Evolutionary conservation across 257 asterid genomes (phyloP).

Genomic region (Nyctanthes arbortristis): DNA sequence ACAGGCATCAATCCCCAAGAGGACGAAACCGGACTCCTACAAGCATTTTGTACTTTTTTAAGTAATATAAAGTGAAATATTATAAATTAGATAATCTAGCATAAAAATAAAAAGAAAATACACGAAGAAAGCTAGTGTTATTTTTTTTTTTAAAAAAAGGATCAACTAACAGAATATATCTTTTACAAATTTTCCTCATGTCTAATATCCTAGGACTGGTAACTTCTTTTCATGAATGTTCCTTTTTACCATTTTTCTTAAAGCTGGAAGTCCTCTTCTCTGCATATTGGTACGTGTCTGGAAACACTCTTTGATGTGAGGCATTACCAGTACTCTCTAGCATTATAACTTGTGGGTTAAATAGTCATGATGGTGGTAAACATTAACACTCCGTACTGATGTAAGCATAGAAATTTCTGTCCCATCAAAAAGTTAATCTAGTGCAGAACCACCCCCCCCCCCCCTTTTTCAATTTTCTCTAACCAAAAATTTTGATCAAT

Average conservation of each 20-base stretch:
- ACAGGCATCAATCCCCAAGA: too few relatives aligned
- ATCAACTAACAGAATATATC: not conserved
- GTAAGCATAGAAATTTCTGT: not conserved
- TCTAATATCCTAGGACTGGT: not conserved
- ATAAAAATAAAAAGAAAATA: not conserved
- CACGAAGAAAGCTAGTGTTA: not conserved
- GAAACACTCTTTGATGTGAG: not conserved
- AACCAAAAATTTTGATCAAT: not conserved
- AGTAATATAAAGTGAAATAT: not conserved
- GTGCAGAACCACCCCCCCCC: not conserved
- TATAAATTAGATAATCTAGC: too few relatives aligned
- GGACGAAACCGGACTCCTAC: too few relatives aligned
- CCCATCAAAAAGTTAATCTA: not conserved
- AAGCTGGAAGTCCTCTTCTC: not conserved
- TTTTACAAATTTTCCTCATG: not conserved
- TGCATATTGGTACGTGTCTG: not conserved
- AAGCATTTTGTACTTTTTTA: not conserved
- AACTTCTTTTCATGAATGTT: not conserved
- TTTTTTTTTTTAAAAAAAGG: not conserved
- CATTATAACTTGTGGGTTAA: not conserved
- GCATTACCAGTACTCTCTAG: not conserved
- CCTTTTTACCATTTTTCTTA: not conserved
- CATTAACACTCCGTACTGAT: not conserved
- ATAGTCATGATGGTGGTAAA: not conserved
- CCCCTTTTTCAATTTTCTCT: not conserved